Percentiles rank a stretch among this genome's conserved stretches.
Evolutionary conservation across 148 eudicot species (phyloP).

Genomic region (Camellia japonica): DNA sequence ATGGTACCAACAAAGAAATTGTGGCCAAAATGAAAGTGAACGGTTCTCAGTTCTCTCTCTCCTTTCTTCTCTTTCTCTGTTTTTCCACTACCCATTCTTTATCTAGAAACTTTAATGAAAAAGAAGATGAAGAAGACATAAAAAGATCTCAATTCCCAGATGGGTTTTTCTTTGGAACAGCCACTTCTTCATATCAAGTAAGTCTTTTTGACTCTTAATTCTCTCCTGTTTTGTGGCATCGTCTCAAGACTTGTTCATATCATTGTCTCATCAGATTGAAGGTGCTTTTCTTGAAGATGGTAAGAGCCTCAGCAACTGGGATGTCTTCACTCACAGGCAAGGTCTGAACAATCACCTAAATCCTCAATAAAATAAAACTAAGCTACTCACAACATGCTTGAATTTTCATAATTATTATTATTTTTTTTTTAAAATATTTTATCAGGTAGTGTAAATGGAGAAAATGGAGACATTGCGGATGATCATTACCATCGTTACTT

Average conservation of each 20-base stretch:
- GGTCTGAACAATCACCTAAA: conserved; percentile 15
- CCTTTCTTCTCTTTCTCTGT: conserved; percentile 5
- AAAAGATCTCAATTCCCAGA: conserved; percentile 54
- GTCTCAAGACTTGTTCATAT: neutral
- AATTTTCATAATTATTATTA: too few relatives aligned
- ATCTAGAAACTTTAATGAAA: conserved; percentile 1
- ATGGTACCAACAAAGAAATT: too few relatives aligned
- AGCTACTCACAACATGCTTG: too few relatives aligned
- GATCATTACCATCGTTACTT: conserved; percentile 83
- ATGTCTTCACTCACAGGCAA: conserved; percentile 42
- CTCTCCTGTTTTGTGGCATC: neutral
- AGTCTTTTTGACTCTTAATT: neutral
- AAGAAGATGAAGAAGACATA: conserved; percentile 21
- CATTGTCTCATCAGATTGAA: conserved; percentile 48
- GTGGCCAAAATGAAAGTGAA: neutral
- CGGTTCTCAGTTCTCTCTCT: neutral
- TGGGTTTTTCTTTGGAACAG: conserved; percentile 62
- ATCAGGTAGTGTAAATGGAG: conserved; percentile 49
- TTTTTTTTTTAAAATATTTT: neutral
- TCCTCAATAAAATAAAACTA: neutral
- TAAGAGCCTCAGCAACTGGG: conserved; percentile 67
- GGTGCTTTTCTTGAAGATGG: conserved; percentile 66
- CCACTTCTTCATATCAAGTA: conserved; percentile 75
- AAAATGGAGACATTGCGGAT: conserved; percentile 66
- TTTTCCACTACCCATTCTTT: neutral